These are phyloP conservation scores for Aureobasidium subglaciale DNA, from an alignment of 2,329 filamentous ascomycete species.

Conservation along the genomic window DNA sequence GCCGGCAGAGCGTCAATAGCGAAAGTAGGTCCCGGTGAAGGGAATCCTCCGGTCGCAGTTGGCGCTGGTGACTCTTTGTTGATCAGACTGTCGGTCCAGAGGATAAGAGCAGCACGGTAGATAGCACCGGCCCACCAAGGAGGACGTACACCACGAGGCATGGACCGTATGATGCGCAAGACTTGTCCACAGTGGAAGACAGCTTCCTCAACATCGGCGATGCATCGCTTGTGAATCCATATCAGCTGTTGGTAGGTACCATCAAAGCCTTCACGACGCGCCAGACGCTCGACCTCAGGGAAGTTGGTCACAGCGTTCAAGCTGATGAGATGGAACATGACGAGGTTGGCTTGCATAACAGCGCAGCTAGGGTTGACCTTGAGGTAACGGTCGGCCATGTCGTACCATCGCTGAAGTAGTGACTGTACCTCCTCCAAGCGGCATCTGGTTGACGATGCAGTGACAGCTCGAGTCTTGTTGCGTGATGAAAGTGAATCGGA, in stretches of 20 bases:
- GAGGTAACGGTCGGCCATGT: constrained; percentile 51
- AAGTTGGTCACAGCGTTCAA: constrained; percentile 64
- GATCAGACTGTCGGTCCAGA: constrained; percentile 56
- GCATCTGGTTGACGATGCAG: constrained; percentile 52
- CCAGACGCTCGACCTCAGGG: constrained; percentile 59
- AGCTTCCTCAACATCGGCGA: constrained; percentile 56
- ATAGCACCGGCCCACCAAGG: constrained; percentile 66
- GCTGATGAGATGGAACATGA: constrained; percentile 64
- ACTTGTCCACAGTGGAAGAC: constrained; percentile 64
- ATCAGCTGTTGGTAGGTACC: constrained; percentile 48
- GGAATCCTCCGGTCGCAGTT: constrained; percentile 30
- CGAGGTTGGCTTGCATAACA: constrained; percentile 57
- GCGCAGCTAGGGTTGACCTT: constrained; percentile 52
- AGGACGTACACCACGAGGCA: constrained; percentile 54
- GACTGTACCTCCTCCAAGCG: constrained; percentile 59
- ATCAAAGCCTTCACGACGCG: constrained; percentile 53
- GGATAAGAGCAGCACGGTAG: constrained; percentile 57
- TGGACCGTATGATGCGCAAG: constrained; percentile 52
- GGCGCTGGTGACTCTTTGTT: constrained; percentile 39
- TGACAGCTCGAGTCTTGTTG: constrained; percentile 44
- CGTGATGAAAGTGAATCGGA: constrained; percentile 47
- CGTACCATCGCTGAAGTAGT: constrained; percentile 60
- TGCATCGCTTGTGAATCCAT: constrained; percentile 54
- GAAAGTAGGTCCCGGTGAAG: constrained; percentile 36
- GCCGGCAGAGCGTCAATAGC: constrained; percentile 45